phyloP scores from a whole-genome alignment of 2,329 filamentous ascomycete genomes.

The Ophiostoma angusticollis region DNA sequence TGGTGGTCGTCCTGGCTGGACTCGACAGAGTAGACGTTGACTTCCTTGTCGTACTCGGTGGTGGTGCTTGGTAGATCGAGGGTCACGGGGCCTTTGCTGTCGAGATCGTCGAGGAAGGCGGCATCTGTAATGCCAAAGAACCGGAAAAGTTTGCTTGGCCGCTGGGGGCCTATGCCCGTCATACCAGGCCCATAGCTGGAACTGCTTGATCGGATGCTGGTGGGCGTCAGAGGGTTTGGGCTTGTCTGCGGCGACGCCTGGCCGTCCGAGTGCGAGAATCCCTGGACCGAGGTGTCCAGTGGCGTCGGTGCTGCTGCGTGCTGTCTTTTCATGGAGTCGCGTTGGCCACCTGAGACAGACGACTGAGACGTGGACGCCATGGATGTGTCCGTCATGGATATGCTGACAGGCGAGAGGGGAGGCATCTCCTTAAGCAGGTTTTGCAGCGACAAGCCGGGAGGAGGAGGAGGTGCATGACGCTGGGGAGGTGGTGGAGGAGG shows the following conservation, averaged over 20 bases:
- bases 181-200: slow-evolving; percentile 23
- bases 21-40: slow-evolving; percentile 23
- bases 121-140: slow-evolving; percentile 24
- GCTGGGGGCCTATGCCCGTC: slow-evolving; percentile 23
- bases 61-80: slow-evolving; percentile 20
- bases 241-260: slow-evolving; percentile 15
- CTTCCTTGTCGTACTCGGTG: slow-evolving; percentile 17
- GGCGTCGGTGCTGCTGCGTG: slow-evolving; percentile 12
- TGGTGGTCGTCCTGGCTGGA: slow-evolving; percentile 24
- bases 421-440: slow-evolving; percentile 20
- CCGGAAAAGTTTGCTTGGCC: slow-evolving; percentile 27
- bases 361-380: slow-evolving; percentile 1
- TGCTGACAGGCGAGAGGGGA: neutral
- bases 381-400: neutral
- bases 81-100: slow-evolving; percentile 15
- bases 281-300: slow-evolving; percentile 12
- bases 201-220: slow-evolving; percentile 17
- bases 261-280: slow-evolving; percentile 9
- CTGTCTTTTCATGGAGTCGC: slow-evolving; percentile 10
- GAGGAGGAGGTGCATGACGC: slow-evolving; percentile 20
- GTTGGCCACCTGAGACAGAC: neutral
- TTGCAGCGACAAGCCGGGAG: slow-evolving; percentile 13
- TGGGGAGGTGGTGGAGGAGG: slow-evolving; percentile 6
- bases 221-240: slow-evolving; percentile 18
- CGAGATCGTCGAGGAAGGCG: slow-evolving; percentile 13